Evolutionary conservation across 78 protist genomes (phyloP).

Genomic region (Cyanophora paradoxa): DNA sequence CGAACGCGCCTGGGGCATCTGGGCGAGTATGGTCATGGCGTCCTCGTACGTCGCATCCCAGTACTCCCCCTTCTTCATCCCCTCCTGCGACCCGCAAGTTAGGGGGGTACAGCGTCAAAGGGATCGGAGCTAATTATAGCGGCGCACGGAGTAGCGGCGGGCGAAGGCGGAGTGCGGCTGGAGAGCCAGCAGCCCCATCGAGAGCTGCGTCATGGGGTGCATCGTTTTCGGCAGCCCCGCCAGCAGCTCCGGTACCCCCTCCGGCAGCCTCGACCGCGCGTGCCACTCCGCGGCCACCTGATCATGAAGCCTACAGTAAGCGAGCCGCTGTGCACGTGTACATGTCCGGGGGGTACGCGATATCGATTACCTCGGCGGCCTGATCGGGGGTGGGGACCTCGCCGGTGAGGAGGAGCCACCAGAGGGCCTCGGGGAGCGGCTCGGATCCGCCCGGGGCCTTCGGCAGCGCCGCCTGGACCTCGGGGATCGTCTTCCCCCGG

Average conservation of each 20-base stretch:
- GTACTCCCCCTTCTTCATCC: constrained; percentile 78
- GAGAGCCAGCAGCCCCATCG: constrained; percentile 22
- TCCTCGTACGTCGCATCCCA: constrained; percentile 86
- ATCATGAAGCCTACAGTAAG: no score
- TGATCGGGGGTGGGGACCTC: constrained; percentile 81
- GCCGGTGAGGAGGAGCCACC: constrained; percentile 89
- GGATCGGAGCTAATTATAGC: no score
- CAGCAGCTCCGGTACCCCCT: constrained; percentile 54
- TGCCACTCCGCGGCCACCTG: no score
- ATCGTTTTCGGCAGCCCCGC: constrained; percentile 65
- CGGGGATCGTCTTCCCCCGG: constrained; percentile 79
- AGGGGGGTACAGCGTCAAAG: no score
- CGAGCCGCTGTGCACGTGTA: no score
- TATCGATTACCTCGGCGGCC: constrained; percentile 34
- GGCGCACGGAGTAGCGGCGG: constrained; percentile 74
- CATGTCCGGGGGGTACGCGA: no score
- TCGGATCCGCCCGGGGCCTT: constrained; percentile 72
- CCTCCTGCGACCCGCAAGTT: no score
- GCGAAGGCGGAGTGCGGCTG: constrained; percentile 77
- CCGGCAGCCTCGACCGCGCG: no score
- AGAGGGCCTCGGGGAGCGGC: constrained; percentile 84
- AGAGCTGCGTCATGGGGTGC: constrained; percentile 93
- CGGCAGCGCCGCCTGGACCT: constrained; percentile 24
- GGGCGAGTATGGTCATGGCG: constrained; percentile 81
- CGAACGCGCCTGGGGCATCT: constrained; percentile 81